These are phyloP conservation scores for Carex littledalei DNA, from an alignment of 176 grass and related monocot species.

Conservation along the genomic window DNA sequence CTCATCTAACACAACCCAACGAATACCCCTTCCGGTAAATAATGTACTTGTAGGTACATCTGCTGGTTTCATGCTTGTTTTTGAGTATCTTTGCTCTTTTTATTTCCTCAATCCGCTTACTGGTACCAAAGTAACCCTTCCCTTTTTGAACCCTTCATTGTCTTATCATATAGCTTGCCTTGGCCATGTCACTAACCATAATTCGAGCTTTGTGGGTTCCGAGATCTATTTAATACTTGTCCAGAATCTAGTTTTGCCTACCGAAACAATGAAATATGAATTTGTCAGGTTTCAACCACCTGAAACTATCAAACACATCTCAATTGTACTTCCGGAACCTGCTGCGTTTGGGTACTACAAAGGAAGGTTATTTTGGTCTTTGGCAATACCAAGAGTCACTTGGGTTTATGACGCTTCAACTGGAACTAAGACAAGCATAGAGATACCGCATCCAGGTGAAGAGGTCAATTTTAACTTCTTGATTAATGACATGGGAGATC, in stretches of 20 bases:
- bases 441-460: neutral
- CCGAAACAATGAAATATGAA: no score
- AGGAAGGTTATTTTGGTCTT: neutral
- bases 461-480: neutral
- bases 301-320: neutral
- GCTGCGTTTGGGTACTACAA: neutral
- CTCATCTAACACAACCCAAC: neutral
- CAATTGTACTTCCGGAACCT: neutral
- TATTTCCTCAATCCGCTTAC: neutral
- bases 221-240: no score
- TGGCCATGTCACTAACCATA: no score
- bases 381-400: neutral
- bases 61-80: neutral
- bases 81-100: neutral
- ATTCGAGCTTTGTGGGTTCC: no score
- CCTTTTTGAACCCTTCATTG: neutral
- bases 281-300: no score
- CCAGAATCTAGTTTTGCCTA: no score
- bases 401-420: neutral
- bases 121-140: neutral
- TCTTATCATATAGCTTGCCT: no score
- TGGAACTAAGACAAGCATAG: neutral
- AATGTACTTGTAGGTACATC: neutral
- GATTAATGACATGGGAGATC: neutral
- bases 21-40: neutral